Evolutionary conservation across 768 basidiomycete species (phyloP), one percentile per base, ranked within the genome.

Genomic region (Serendipita sp.): DNA sequence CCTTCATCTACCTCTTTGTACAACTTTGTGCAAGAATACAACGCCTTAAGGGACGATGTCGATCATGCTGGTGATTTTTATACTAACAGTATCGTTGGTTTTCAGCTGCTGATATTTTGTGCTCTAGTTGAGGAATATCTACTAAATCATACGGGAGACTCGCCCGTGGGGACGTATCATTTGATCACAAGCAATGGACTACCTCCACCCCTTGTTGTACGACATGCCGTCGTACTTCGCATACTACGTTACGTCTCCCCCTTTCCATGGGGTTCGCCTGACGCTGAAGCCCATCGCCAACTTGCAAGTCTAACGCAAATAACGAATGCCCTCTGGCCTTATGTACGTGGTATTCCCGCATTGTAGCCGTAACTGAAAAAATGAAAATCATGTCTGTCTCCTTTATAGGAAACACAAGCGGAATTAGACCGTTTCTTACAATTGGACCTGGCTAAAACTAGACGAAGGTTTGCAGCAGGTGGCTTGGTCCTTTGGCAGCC

Each of bases 211-310:
- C 72, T 67, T 10, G 23, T 62, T 3, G 67, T 67, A 4, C 33
- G 63, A 15, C 62, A 45, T 34, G 63, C 71, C 3, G 66, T 76
- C n/a, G 67, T 77, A 18, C 70, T 73, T 5, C 74, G 76, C 18
- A 71, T 85, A 33, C 74, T 89, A 62, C 87, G 88, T 13, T 86
- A 83, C 68, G 74, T 83, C 45, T 91, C 89, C 0, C 84, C 82
- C 50, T 75, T 80, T 44, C 85, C 87, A 2, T 92, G 90, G 90
- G 90, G 90, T 3, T 82, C 82, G 53, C 69, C 79, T 16, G 79
- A 76, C 5, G 81, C 88, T 1, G 83, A 88, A 67, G 81, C 78
- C 1, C 73, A 79, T 65, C 79, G 89, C 37, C 78, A 81, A 6
- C 71, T 69, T 44, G 66, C 64, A 3, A 79, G 78, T 60, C 70